Evolutionary conservation across 805 yeast species (phyloP).

Genomic region (Soucietia sequanensis): DNA sequence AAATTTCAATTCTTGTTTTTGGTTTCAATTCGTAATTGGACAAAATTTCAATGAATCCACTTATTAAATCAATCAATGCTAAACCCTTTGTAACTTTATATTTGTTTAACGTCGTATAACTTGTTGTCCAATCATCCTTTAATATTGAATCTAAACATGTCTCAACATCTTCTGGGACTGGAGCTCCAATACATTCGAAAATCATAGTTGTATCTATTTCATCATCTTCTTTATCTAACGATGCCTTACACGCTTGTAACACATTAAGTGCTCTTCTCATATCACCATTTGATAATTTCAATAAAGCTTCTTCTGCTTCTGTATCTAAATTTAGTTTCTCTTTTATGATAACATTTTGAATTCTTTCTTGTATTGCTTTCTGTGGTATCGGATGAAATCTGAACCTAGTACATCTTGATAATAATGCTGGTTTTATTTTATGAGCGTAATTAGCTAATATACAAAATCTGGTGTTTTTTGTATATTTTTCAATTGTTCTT

Average conservation of each 20-base stretch:
- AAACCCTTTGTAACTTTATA: constrained; percentile 75
- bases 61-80: constrained; percentile 82
- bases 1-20: constrained; percentile 58
- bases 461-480: constrained; percentile 93
- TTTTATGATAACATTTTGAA: constrained; percentile 62
- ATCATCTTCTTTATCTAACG: constrained; percentile 44
- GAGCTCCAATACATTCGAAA: constrained; percentile 94
- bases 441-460: constrained; percentile 95
- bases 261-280: constrained; percentile 95
- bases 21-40: constrained; percentile 65
- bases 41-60: constrained; percentile 71
- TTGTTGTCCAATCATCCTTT: constrained; percentile 85
- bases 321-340: constrained; percentile 61
- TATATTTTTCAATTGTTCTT: constrained; percentile 85
- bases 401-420: constrained; percentile 94
- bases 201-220: constrained; percentile 69
- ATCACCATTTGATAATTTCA: constrained; percentile 84
- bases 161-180: constrained; percentile 83
- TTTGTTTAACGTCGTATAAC: constrained; percentile 62
- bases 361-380: constrained; percentile 65
- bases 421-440: constrained; percentile 89
- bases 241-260: constrained; percentile 89
- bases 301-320: constrained; percentile 63
- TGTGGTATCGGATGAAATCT: constrained; percentile 80
- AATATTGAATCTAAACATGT: constrained; percentile 72